A percentile compares a stretch with the other conserved stretches of the same genome.
Conservation (phyloP, 805 yeast genomes). For the Starmerella vaccinii region DNA sequence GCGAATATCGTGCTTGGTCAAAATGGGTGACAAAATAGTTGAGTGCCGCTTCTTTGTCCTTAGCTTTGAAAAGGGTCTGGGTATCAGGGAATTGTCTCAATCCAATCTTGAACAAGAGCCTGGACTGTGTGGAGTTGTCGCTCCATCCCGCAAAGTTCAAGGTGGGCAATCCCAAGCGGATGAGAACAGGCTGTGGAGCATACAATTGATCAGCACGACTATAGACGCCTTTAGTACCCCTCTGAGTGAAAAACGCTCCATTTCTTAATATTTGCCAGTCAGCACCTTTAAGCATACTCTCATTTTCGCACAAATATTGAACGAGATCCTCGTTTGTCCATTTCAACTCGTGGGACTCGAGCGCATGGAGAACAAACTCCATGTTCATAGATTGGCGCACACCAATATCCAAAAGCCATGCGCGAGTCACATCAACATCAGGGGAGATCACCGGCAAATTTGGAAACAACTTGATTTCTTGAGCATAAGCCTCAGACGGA, state of each 20-base stretch:
- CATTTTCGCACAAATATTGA: constrained; percentile 29
- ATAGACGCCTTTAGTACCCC: neutral
- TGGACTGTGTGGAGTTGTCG: constrained; percentile 26
- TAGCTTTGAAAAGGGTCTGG: constrained; percentile 23
- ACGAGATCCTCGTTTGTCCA: constrained; percentile 33
- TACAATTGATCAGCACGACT: constrained; percentile 22
- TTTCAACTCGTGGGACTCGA: constrained; percentile 25
- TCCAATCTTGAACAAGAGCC: constrained; percentile 29
- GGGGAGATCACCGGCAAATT: constrained; percentile 29
- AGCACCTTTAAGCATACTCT: constrained; percentile 22
- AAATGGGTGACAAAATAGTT: constrained; percentile 27
- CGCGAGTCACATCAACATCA: constrained; percentile 18
- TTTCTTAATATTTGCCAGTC: constrained; percentile 30
- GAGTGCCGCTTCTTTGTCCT: constrained; percentile 21
- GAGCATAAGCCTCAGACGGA: constrained; percentile 31
- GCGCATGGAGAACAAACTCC: constrained; percentile 30
- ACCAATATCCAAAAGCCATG: constrained; percentile 28
- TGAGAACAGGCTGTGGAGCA: constrained; percentile 28
- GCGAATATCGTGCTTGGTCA: constrained; percentile 22
- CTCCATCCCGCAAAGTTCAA: constrained; percentile 28
- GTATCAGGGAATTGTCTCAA: constrained; percentile 26
- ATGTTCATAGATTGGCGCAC: constrained; percentile 34
- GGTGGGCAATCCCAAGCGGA: constrained; percentile 27
- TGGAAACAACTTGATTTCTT: constrained; percentile 31
- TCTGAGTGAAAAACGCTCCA: constrained; percentile 27